phyloP scores from a whole-genome alignment of 345 rosid species.

The Salix udensis region DNA sequence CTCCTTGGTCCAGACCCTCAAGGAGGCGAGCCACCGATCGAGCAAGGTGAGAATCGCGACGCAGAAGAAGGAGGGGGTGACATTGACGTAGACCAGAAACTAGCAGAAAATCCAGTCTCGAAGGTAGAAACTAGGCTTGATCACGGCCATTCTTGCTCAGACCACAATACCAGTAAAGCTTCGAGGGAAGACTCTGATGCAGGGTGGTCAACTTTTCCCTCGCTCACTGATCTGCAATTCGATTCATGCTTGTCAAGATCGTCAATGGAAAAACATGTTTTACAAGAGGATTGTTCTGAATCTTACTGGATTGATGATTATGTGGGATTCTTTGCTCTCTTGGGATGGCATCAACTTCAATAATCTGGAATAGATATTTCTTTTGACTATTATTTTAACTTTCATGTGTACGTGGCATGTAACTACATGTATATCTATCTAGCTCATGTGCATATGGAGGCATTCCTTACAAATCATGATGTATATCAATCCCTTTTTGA shows the following conservation, averaged over 20 bases:
- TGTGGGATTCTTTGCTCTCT: slow-evolving; percentile 6
- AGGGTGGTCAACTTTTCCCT: neutral
- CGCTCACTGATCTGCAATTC: neutral
- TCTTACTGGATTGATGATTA: slow-evolving; percentile 8
- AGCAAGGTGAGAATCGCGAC: neutral
- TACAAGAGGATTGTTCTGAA: neutral
- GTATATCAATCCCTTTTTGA: no score
- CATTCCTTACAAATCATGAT: no score
- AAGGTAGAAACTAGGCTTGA: neutral
- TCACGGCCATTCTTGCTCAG: neutral
- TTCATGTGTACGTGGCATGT: neutral
- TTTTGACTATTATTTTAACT: neutral
- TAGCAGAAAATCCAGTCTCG: neutral
- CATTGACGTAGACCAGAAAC: neutral
- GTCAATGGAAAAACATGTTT: neutral
- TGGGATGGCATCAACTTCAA: slow-evolving; percentile 12
- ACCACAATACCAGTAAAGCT: neutral
- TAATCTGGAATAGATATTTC: slow-evolving; percentile 12
- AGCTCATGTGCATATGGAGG: no score
- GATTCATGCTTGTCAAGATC: slow-evolving; percentile 14
- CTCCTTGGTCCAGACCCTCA: slow-evolving; percentile 1
- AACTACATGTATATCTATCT: neutral
- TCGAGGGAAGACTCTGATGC: neutral
- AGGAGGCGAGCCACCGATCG: neutral
- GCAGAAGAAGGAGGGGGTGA: neutral